Percentiles rank a stretch among this genome's conserved stretches.
phyloP scores from a whole-genome alignment of 306 rosid species.

The Cucumis cinereus region DNA sequence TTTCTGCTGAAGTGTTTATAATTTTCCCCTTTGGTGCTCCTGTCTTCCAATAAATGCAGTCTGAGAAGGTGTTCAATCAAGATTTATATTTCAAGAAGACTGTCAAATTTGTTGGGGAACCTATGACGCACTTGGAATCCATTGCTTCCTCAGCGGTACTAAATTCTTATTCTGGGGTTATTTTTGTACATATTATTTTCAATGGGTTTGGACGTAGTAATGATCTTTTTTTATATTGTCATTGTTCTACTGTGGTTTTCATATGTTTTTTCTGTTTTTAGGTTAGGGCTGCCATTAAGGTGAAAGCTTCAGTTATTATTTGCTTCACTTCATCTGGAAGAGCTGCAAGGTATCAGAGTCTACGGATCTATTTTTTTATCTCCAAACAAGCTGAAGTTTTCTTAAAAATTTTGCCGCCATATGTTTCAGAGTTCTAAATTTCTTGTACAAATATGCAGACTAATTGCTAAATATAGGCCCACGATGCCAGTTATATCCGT shows the following conservation, averaged over 20 bases:
- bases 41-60: constrained; percentile 30
- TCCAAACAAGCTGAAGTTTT: not conserved
- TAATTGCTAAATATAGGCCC: constrained; percentile 46
- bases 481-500: constrained; percentile 41
- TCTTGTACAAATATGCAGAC: constrained; percentile 19
- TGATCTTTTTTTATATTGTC: not conserved
- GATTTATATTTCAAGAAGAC: constrained; percentile 87
- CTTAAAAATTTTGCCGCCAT: not conserved
- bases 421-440: not conserved
- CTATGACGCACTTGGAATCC: constrained; percentile 97
- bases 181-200: not conserved
- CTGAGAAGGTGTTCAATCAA: constrained; percentile 98
- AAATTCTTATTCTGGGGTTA: not conserved
- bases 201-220: not conserved
- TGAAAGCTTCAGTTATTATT: constrained; percentile 87
- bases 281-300: constrained; percentile 99
- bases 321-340: constrained; percentile 98
- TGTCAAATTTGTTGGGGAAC: constrained; percentile 89
- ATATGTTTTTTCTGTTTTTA: constrained; percentile 9
- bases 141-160: constrained; percentile 82
- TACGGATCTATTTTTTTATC: not conserved
- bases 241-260: not conserved
- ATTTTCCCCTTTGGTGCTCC: not conserved
- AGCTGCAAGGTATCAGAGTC: constrained; percentile 67
- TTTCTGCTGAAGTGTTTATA: not conserved